These are phyloP conservation scores for Geosmithia flava DNA, from an alignment of 2,329 filamentous ascomycete species.

Conservation along the genomic window DNA sequence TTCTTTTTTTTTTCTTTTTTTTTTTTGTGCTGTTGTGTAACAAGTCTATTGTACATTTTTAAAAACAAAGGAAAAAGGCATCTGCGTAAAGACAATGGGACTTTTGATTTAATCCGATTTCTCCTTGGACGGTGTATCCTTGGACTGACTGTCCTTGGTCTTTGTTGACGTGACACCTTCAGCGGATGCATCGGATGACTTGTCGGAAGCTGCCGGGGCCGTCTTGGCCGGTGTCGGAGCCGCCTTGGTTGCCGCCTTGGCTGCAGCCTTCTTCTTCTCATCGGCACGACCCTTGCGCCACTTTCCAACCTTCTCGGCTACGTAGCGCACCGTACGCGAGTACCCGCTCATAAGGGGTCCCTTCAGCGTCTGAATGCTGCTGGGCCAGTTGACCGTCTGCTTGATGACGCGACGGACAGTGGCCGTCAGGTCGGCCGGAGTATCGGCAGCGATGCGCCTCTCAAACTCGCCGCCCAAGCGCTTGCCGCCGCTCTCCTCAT, in stretches of 20 bases:
- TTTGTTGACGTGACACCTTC: neutral
- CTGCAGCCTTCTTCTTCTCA: neutral
- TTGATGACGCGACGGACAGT: constrained; percentile 68
- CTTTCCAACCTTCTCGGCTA: constrained; percentile 70
- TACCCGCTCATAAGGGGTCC: constrained; percentile 69
- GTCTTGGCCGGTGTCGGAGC: constrained; percentile 9
- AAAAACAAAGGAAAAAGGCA: neutral
- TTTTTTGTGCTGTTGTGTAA: neutral
- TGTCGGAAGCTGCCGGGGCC: neutral
- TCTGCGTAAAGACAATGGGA: neutral
- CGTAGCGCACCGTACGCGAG: constrained; percentile 57
- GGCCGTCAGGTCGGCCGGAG: constrained; percentile 51
- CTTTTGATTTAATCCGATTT: neutral
- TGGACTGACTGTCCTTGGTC: neutral
- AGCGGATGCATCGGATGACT: neutral
- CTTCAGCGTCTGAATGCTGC: constrained; percentile 78
- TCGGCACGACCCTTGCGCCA: constrained; percentile 32
- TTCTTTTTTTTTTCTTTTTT: neutral
- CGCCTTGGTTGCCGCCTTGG: constrained; percentile 11
- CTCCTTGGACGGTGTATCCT: neutral
- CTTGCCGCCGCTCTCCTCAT: constrained; percentile 53
- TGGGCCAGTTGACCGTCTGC: constrained; percentile 86
- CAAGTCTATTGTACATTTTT: neutral
- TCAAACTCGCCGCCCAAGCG: constrained; percentile 79
- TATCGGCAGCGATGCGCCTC: constrained; percentile 63